A percentile compares a stretch with the other conserved stretches of the same genome.
These are phyloP conservation scores for Isabelozyma heimii DNA, from an alignment of 805 yeast species.

Conservation along the genomic window DNA sequence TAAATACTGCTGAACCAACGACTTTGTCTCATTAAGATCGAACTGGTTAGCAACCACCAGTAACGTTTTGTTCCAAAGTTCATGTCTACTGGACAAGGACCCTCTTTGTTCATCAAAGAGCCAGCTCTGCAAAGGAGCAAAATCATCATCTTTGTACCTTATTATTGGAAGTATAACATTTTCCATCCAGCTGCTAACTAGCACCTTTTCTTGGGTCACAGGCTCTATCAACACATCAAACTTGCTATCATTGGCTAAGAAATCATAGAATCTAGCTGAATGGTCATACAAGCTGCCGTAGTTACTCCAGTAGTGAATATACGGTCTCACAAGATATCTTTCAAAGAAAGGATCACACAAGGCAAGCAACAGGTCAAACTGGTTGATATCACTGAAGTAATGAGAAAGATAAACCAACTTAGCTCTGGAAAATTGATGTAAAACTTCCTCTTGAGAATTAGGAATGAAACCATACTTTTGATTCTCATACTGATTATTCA, in stretches of 20 bases:
- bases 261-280: slow-evolving; percentile 10
- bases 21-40: slow-evolving; percentile 1
- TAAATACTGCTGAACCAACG: slow-evolving; percentile 15
- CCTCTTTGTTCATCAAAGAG: slow-evolving; percentile 7
- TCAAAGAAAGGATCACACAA: background rate
- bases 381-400: slow-evolving; percentile 15
- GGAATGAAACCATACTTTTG: slow-evolving; percentile 13
- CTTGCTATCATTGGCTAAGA: slow-evolving; percentile 10
- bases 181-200: slow-evolving; percentile 19
- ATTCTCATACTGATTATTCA: background rate
- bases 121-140: slow-evolving; percentile 25
- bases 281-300: slow-evolving; percentile 12
- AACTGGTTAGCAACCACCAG: background rate
- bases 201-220: slow-evolving; percentile 11
- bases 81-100: background rate
- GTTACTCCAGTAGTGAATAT: slow-evolving; percentile 24
- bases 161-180: slow-evolving; percentile 29
- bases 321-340: slow-evolving; percentile 17
- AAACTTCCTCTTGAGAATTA: background rate
- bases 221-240: slow-evolving; percentile 25
- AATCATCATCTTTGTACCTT: slow-evolving; percentile 14
- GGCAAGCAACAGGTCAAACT: slow-evolving; percentile 12
- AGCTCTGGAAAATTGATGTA: slow-evolving; percentile 11
- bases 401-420: slow-evolving; percentile 16
- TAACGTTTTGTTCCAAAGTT: slow-evolving; percentile 16